Evolutionary conservation across 176 grass and related monocot species (phyloP).

Genomic region (Oropetium thomaeum): DNA sequence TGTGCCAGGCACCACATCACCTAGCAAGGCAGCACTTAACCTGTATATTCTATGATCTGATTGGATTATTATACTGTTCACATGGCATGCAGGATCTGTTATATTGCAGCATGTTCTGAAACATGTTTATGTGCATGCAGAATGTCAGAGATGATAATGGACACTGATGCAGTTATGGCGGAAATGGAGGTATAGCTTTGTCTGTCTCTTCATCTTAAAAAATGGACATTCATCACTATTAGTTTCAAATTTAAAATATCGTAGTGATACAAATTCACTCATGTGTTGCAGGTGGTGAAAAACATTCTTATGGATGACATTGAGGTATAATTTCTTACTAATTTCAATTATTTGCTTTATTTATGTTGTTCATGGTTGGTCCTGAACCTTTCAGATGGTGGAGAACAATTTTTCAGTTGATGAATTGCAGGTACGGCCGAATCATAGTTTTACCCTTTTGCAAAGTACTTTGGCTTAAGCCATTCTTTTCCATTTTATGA

Average conservation of each 20-base stretch:
- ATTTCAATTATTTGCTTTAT: background rate
- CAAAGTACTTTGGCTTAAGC: background rate
- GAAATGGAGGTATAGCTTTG: conserved; percentile 31
- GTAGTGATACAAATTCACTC: background rate
- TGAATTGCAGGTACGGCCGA: conserved; percentile 11
- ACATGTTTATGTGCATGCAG: conserved; percentile 26
- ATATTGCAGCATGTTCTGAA: background rate
- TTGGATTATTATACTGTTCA: background rate
- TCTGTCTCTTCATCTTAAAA: conserved; percentile 1
- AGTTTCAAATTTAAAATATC: background rate
- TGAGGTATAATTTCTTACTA: conserved; percentile 31
- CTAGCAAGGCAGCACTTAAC: conserved; percentile 9
- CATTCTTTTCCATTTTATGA: background rate
- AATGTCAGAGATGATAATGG: conserved; percentile 13
- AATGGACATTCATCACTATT: background rate
- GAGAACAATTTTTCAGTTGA: background rate
- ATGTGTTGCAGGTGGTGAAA: conserved; percentile 5
- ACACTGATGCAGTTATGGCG: background rate
- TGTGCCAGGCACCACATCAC: background rate
- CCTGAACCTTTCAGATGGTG: conserved; percentile 28
- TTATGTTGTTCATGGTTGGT: background rate
- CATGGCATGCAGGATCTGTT: background rate
- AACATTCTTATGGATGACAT: conserved; percentile 27
- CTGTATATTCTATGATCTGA: background rate
- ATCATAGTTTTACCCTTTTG: background rate